Conservation (phyloP, 2,329 filamentous ascomycete genomes). For the Neocucurbitaria cava region DNA sequence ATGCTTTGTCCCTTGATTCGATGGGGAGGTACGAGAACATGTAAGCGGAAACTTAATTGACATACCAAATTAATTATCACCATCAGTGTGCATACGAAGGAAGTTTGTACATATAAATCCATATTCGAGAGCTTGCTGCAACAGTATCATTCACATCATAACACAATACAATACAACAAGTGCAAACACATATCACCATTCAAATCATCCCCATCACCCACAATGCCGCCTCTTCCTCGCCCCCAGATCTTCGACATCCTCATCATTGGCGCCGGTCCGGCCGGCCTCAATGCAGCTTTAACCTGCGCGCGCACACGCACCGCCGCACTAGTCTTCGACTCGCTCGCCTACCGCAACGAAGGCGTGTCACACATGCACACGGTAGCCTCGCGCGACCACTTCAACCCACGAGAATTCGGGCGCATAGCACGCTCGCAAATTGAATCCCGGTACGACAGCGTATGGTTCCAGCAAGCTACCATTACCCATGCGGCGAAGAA, state of each 20-base stretch:
- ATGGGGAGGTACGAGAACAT: too few relatives aligned
- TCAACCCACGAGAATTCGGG: constrained; percentile 35
- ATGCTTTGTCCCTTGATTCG: too few relatives aligned
- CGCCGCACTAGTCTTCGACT: constrained; percentile 55
- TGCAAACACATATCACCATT: not conserved
- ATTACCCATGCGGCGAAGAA: constrained; percentile 33
- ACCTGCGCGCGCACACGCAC: constrained; percentile 49
- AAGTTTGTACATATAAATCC: too few relatives aligned
- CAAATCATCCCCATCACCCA: not conserved
- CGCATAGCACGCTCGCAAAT: constrained; percentile 45
- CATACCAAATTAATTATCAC: too few relatives aligned
- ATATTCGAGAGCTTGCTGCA: too few relatives aligned
- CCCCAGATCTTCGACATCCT: constrained; percentile 37
- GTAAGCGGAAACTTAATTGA: not conserved
- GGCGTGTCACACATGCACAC: constrained; percentile 55
- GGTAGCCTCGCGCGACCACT: constrained; percentile 38
- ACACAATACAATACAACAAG: too few relatives aligned
- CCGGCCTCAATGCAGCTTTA: constrained; percentile 53
- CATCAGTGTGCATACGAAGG: too few relatives aligned
- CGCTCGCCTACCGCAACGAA: constrained; percentile 52
- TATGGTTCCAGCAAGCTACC: constrained; percentile 39
- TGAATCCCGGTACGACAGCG: constrained; percentile 44
- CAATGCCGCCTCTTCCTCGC: constrained; percentile 20
- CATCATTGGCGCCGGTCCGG: constrained; percentile 53
- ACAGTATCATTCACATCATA: too few relatives aligned